These are phyloP conservation scores for Hysterangium stoloniferum DNA, from an alignment of 768 basidiomycete species.

Conservation along the genomic window DNA sequence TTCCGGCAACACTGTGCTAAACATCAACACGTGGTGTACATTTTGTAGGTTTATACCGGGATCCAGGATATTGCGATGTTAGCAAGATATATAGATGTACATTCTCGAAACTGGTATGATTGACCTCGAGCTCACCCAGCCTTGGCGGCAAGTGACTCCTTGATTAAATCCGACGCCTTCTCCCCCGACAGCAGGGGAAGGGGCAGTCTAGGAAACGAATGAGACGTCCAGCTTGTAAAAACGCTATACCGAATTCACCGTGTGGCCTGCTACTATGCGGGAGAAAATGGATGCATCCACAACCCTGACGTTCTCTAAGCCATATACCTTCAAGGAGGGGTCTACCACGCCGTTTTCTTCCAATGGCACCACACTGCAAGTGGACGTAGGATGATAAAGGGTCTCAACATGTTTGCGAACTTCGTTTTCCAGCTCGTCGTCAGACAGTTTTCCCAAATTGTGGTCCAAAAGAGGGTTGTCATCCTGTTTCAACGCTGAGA, in stretches of 20 bases:
- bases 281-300: constrained; percentile 13
- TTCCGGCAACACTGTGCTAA: no score
- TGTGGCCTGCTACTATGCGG: constrained; percentile 10
- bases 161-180: constrained; percentile 18
- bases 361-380: constrained; percentile 11
- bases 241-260: background rate
- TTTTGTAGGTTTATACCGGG: no score
- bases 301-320: constrained; percentile 12
- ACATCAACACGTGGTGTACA: no score
- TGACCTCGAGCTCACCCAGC: no score
- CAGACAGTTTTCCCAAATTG: constrained; percentile 4
- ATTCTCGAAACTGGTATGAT: no score
- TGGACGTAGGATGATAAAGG: constrained; percentile 12
- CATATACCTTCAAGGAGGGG: constrained; percentile 12
- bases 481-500: background rate
- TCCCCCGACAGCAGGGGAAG: constrained; percentile 17
- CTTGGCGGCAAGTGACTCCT: constrained; percentile 1
- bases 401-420: constrained; percentile 10
- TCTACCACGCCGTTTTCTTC: constrained; percentile 12
- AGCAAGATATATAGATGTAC: no score
- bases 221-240: background rate
- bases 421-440: constrained; percentile 7
- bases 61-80: no score
- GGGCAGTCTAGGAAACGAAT: no score
- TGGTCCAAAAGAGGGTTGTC: constrained; percentile 10